Evolutionary conservation across 208 protist genomes (phyloP).

Genomic region (Crithidia brevicula): DNA sequence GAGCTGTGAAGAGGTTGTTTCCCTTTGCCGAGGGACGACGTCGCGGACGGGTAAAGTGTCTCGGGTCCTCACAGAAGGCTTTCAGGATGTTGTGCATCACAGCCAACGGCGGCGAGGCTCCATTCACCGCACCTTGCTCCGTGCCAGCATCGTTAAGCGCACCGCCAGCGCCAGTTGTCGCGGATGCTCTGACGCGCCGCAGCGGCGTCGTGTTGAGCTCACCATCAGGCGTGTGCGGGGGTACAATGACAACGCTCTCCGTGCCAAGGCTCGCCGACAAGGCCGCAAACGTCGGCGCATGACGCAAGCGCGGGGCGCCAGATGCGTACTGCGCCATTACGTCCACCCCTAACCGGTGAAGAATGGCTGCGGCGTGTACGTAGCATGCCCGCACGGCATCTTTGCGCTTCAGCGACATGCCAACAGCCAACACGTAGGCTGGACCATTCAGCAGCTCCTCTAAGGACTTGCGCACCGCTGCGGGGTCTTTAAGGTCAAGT

Average conservation of each 20-base stretch:
- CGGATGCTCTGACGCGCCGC: no score
- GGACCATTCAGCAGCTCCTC: not conserved
- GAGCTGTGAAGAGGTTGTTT: slow-evolving; percentile 27
- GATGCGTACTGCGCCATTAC: slow-evolving; percentile 47
- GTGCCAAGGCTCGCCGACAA: slow-evolving; percentile 17
- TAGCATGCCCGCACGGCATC: slow-evolving; percentile 84
- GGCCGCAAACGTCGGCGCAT: slow-evolving; percentile 18
- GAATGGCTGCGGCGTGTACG: slow-evolving; percentile 74
- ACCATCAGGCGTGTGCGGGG: slow-evolving; percentile 13
- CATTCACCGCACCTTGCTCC: no score
- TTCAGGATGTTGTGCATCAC: slow-evolving; percentile 69
- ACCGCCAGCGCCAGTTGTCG: no score
- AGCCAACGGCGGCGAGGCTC: slow-evolving; percentile 35
- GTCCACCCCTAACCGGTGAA: slow-evolving; percentile 55
- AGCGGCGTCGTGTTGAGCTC: slow-evolving; percentile 2
- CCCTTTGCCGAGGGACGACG: slow-evolving; percentile 8
- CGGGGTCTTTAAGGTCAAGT: no score
- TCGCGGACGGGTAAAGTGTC: slow-evolving; percentile 41
- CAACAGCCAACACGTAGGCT: slow-evolving; percentile 52
- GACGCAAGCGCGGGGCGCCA: slow-evolving; percentile 47
- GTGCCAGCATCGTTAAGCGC: no score
- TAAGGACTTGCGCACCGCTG: not conserved
- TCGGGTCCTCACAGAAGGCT: slow-evolving; percentile 47
- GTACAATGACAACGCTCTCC: slow-evolving; percentile 9
- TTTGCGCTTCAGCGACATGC: slow-evolving; percentile 79